Evolutionary conservation across 2,329 filamentous ascomycete species (phyloP), one percentile per base, ranked within the genome.

Genomic region (Trichoderma gracile): DNA sequence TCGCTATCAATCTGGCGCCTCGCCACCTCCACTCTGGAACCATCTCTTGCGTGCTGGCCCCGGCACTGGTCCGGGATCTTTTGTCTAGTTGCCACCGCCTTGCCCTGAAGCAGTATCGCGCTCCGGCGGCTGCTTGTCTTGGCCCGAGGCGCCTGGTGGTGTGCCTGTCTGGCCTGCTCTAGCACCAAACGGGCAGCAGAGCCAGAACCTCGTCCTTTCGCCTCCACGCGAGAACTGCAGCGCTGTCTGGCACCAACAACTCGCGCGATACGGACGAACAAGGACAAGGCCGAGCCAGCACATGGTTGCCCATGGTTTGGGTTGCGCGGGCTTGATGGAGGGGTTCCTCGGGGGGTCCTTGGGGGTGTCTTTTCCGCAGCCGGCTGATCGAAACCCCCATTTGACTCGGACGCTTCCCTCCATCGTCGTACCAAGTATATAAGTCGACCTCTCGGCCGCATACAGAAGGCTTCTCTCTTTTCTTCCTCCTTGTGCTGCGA

Each of bases 91-190:
- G 59, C 54, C 64, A 58, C 54, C 55, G 65, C 33, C 68, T 65
- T 67, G 52, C 49, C 69, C 64, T 40, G 64, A 69, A 67, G 61
- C 56, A 67, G 69, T 30, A 70, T 66, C 63, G 62, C 57, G 61
- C 66, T 68, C 69, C 69, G 69, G 67, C 63, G 68, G 67, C 57
- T 65, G 57, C 66, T 65, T 47, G 66, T 50, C 69, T 68, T 70
- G 67, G 69, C 68, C 55, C 43, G 57, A 55, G 59, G 19, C 21
- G 30, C 50, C 30, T 19, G 6, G 17, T 14, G 43, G 53, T 49
- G 19, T 23, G 21, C 21, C n/a, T 47, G 19, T 19, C 19, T 6
- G 19, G 42, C 8, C 4, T 9, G n/a, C 15, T 43, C 15, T 19
- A 43, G 42, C 14, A 43, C 42, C 42, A 17, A 33, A 30, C n/a